A percentile compares a stretch with the other conserved stretches of the same genome.
These are phyloP conservation scores for Penicillium sp. DNA, from an alignment of 2,329 filamentous ascomycete species.

Conservation along the genomic window DNA sequence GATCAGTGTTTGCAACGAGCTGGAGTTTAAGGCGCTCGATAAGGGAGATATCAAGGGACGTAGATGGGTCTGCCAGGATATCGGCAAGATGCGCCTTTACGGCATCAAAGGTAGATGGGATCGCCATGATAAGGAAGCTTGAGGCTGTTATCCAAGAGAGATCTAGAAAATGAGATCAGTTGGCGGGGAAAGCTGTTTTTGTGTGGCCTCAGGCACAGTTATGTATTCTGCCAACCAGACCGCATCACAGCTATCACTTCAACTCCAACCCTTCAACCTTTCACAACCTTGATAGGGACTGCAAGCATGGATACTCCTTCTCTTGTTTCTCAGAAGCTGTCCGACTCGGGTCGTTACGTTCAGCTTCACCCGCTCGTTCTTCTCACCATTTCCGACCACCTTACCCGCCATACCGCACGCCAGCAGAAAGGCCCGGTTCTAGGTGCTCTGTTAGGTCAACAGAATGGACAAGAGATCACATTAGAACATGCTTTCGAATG, in stretches of 20 bases:
- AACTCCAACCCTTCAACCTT: background rate
- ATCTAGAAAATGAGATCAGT: background rate
- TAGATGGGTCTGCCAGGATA: constrained; percentile 47
- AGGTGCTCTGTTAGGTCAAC: constrained; percentile 86
- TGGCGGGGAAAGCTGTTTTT: constrained; percentile 26
- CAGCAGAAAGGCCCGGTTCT: constrained; percentile 73
- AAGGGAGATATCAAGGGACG: constrained; percentile 47
- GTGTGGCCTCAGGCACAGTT: constrained; percentile 7
- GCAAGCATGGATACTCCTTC: constrained; percentile 50
- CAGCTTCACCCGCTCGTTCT: constrained; percentile 91
- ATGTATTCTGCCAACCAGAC: background rate
- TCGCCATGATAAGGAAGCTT: constrained; percentile 28
- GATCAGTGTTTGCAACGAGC: constrained; percentile 37
- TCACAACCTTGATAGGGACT: constrained; percentile 9
- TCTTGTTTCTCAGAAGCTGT: constrained; percentile 66
- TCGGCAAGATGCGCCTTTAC: constrained; percentile 46
- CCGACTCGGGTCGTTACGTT: constrained; percentile 74
- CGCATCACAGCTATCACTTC: constrained; percentile 1
- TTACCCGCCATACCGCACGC: constrained; percentile 84
- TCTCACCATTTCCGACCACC: constrained; percentile 94
- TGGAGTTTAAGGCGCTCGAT: constrained; percentile 54
- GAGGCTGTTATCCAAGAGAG: background rate
- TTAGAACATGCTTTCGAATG: constrained; percentile 93
- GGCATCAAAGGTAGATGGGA: constrained; percentile 35
- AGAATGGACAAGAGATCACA: constrained; percentile 85